These are phyloP conservation scores for Hypoxylon sp. DNA, from an alignment of 2,329 filamentous ascomycete genomes.

Conservation along the genomic window DNA sequence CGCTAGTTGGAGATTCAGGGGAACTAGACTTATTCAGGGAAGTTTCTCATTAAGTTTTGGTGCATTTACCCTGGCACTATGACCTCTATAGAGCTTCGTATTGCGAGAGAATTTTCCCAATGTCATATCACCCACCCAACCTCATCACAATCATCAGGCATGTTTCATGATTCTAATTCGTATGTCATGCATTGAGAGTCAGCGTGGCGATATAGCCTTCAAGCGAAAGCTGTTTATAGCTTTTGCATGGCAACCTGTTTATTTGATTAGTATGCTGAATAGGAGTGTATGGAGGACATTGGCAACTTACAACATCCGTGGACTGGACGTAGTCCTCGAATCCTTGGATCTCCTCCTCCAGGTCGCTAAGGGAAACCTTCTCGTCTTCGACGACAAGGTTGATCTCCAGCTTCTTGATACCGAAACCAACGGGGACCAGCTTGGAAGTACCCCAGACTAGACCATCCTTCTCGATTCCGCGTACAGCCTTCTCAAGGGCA, in stretches of 20 bases:
- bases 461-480: constrained; percentile 89
- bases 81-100: constrained; percentile 47
- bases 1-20: neutral
- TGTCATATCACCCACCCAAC: constrained; percentile 46
- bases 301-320: constrained; percentile 76
- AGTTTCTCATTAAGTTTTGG: constrained; percentile 40
- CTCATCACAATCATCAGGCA: constrained; percentile 53
- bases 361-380: constrained; percentile 88
- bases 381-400: constrained; percentile 98
- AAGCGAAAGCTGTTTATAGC: constrained; percentile 70
- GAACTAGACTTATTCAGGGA: constrained; percentile 6
- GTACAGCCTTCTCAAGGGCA: constrained; percentile 83
- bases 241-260: constrained; percentile 83
- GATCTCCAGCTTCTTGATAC: constrained; percentile 99
- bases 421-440: constrained; percentile 91
- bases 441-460: constrained; percentile 96
- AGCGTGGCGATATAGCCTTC: constrained; percentile 42
- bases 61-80: constrained; percentile 41
- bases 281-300: neutral
- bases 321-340: constrained; percentile 98
- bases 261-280: constrained; percentile 33
- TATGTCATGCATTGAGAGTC: constrained; percentile 51
- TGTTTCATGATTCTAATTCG: constrained; percentile 48
- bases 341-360: constrained; percentile 84
- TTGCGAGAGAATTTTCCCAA: constrained; percentile 39